A percentile compares a stretch with the other conserved stretches of the same genome.
These are phyloP conservation scores for Ganoderma multipileum DNA, from an alignment of 1,284 basidiomycete genomes.

Conservation along the genomic window DNA sequence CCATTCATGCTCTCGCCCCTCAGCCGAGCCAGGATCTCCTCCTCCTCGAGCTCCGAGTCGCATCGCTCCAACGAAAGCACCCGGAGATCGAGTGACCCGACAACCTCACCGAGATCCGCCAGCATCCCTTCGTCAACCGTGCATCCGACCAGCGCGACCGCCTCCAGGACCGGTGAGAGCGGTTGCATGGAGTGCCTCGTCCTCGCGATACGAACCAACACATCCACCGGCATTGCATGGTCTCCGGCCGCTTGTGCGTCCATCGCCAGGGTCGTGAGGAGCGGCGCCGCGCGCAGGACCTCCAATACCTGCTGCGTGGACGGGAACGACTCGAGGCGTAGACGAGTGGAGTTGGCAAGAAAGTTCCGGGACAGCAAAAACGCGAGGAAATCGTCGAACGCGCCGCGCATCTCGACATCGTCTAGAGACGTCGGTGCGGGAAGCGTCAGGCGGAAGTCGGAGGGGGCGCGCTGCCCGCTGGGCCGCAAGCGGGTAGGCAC, in stretches of 20 bases:
- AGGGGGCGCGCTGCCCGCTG: neutral
- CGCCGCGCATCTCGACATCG: neutral
- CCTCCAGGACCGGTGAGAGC: neutral
- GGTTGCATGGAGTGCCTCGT: neutral
- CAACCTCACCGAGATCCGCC: neutral
- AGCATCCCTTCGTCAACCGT: neutral
- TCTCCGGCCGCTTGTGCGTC: neutral
- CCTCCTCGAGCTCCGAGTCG: neutral
- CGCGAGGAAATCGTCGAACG: neutral
- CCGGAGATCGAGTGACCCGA: neutral
- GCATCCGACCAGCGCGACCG: neutral
- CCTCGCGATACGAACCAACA: neutral
- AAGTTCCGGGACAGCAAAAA: neutral
- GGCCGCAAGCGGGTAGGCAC: neutral
- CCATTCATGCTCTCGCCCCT: neutral
- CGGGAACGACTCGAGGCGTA: neutral
- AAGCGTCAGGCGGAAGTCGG: neutral
- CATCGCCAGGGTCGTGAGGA: neutral
- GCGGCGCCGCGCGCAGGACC: neutral
- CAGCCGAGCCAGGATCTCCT: neutral
- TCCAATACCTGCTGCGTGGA: neutral
- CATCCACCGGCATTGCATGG: neutral
- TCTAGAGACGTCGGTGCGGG: neutral
- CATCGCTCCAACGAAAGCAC: neutral
- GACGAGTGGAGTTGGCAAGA: neutral